Evolutionary conservation across 1,284 basidiomycete genomes (phyloP), one percentile per base, ranked within the genome.

Genomic region (Ustilago curta): DNA sequence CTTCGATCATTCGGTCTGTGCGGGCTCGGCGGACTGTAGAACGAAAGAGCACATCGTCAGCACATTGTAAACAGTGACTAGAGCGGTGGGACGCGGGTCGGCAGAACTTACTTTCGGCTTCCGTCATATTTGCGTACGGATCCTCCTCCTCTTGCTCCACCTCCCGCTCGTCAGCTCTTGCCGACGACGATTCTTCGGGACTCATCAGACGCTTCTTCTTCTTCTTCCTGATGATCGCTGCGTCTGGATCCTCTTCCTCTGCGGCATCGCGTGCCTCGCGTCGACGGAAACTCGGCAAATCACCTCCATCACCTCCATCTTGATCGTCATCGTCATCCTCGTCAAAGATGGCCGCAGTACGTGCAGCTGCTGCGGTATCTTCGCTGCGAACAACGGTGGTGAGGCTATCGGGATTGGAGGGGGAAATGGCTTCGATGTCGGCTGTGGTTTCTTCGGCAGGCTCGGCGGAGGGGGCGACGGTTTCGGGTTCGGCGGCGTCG

Each of bases 191-290:
- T 23, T 48, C 70, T 5, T 67, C 59, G 1, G 69, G 70, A 16
- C 62, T 61, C 49, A 60, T 66, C 25, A 70, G 59, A 19, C 74
- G 70, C 56, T 76, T 76, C 62, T 73, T 76, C 57, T 76, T 76
- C 70, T 73, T 76, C 57, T 70, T 76, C 18, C 73, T 53, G 18
- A 68, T 31, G 21, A 70, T 56, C 2, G 65, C 51, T 35, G 61
- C 65, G 29, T 68, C 59, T 4, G 58, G 60, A 37, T 76, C 70
- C 8, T 63, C 65, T 5, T 51, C 50, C 11, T 55, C 39, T 31
- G 18, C 39, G 6, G 53, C 58, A 47, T 56, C 52, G 40, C 59
- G 32, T n/a, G 49, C 56, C 2, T 66, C 65, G 27, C 66, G 60
- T 51, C 59, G 63, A 3, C 68, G 58, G 63, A 72, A 76, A 49